Conservation (phyloP, 1,139 yeast genomes). For the Blastobotrys buckinghamii region DNA sequence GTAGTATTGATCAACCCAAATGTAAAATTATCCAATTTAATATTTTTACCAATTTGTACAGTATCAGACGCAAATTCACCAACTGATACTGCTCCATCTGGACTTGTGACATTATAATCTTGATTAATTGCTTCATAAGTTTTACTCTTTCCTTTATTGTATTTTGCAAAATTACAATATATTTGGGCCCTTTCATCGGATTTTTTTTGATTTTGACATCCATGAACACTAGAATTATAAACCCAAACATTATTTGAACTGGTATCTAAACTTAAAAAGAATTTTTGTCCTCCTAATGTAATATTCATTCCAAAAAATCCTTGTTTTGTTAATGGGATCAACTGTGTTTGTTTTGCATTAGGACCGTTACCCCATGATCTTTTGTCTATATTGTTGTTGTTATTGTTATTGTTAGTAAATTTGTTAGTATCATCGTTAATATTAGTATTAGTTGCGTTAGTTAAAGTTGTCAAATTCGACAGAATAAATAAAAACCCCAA, state of each 20-base stretch:
- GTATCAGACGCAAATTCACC: slow-evolving; percentile 19
- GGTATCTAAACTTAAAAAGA: slow-evolving; percentile 19
- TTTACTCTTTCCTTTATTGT: slow-evolving; percentile 14
- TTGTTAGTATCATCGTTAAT: not conserved
- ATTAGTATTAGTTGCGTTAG: not conserved
- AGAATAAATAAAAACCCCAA: not conserved
- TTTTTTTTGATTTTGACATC: slow-evolving; percentile 9
- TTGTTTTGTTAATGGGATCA: not conserved
- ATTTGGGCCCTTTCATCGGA: not conserved
- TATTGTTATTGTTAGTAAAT: not conserved
- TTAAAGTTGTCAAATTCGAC: not conserved
- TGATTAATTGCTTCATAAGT: slow-evolving; percentile 9
- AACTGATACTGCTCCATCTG: slow-evolving; percentile 16
- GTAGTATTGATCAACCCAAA: slow-evolving; percentile 21
- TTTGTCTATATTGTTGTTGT: not conserved
- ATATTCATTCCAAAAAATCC: not conserved
- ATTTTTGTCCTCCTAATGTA: slow-evolving; percentile 13
- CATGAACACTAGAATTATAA: slow-evolving; percentile 9
- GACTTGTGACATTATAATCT: slow-evolving; percentile 12
- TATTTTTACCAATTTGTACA: slow-evolving; percentile 11
- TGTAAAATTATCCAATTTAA: slow-evolving; percentile 13
- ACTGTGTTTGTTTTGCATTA: not conserved
- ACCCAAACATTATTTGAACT: slow-evolving; percentile 18
- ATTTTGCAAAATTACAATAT: slow-evolving; percentile 5
- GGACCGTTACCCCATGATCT: not conserved